Evolutionary conservation across 176 grass and related monocot genomes (phyloP).

Genomic region (bread wheat (Triticum aestivum)): IWGSC_CS_RefSeq_v2.1 NC_057796.1:62743085-62743584

Average conservation of each 20-base stretch:
- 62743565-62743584: not conserved
- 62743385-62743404: conserved; percentile 77
- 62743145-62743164: conserved; percentile 67
- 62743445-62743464: not conserved
- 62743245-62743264: conserved; percentile 2
- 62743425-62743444: not conserved
- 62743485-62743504: not conserved
- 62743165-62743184: conserved; percentile 77
- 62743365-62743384: conserved; percentile 88
- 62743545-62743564: not conserved
- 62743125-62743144: conserved; percentile 62
- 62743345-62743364: conserved; percentile 77
- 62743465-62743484: too few species aligned
- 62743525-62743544: conserved; percentile 13
- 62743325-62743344: conserved; percentile 48
- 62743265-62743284: not conserved
- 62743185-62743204: conserved; percentile 90
- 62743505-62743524: not conserved
- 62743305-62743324: conserved; percentile 15
- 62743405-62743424: conserved; percentile 43
- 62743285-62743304: not conserved
- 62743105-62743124: not conserved
- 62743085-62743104: not conserved
- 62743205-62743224: conserved; percentile 89
- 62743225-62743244: conserved; percentile 33